Conservation (phyloP, 169 alveolate species). For the Plasmodium yoelii region DNA sequence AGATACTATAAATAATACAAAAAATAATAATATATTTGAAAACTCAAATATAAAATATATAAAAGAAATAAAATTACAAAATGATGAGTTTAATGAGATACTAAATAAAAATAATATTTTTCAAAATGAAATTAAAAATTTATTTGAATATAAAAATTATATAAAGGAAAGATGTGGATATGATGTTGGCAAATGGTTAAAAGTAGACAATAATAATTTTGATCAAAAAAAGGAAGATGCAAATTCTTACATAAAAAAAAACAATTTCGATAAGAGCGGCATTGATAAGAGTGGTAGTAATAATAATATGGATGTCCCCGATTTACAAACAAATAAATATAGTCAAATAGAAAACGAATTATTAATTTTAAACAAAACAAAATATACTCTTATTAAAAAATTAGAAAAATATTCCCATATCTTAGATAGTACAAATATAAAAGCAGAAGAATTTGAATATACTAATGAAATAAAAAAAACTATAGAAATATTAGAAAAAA, state of each 20-base stretch:
- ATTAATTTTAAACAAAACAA: conserved; percentile 32
- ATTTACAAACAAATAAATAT: conserved; percentile 12
- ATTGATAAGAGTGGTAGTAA: too few species aligned
- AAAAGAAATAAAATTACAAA: conserved; percentile 63
- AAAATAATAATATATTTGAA: neutral
- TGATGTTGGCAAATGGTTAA: conserved; percentile 37
- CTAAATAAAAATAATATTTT: conserved; percentile 35
- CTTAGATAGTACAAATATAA: conserved; percentile 5
- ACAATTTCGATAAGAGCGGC: too few species aligned
- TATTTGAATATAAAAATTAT: conserved; percentile 50
- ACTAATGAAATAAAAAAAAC: conserved; percentile 6
- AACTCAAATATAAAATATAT: conserved; percentile 6
- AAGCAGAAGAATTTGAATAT: conserved; percentile 32
- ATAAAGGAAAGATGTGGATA: conserved; percentile 71
- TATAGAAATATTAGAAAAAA: conserved; percentile 33
- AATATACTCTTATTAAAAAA: conserved; percentile 23
- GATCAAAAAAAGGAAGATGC: neutral
- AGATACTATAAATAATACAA: neutral
- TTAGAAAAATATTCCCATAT: conserved; percentile 27
- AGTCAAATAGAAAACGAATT: conserved; percentile 35
- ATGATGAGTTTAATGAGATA: conserved; percentile 54
- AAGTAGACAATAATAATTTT: neutral
- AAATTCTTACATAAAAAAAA: neutral
- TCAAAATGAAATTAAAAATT: conserved; percentile 12
- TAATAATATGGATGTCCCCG: conserved; percentile 1